phyloP scores from a whole-genome alignment of 2,329 filamentous ascomycete genomes.

The Claviceps quebecensis region DNA sequence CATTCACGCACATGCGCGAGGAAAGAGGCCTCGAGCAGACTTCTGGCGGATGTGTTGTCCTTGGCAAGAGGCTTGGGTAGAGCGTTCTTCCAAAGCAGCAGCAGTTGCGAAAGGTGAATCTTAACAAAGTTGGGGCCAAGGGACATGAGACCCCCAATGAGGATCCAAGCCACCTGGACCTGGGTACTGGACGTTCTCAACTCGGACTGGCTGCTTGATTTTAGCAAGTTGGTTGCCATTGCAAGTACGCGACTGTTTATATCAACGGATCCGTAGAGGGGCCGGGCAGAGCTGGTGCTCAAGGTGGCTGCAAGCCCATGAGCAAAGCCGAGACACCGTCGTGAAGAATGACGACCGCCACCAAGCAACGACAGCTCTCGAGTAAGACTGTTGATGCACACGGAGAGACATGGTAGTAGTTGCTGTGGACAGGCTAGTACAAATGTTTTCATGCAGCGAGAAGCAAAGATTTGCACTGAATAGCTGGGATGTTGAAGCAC shows the following conservation, averaged over 20 bases:
- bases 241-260: slow-evolving; percentile 84
- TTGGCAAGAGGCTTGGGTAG: slow-evolving; percentile 87
- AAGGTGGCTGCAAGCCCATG: slow-evolving; percentile 83
- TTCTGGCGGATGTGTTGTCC: slow-evolving; percentile 74
- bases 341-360: slow-evolving; percentile 61
- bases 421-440: slow-evolving; percentile 87
- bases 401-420: slow-evolving; percentile 76
- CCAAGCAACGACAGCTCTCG: slow-evolving; percentile 70
- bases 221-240: slow-evolving; percentile 82
- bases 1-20: slow-evolving; percentile 91
- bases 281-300: slow-evolving; percentile 76
- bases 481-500: slow-evolving; percentile 92
- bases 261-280: slow-evolving; percentile 87
- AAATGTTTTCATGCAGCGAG: slow-evolving; percentile 73
- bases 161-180: slow-evolving; percentile 93
- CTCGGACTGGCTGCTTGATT: slow-evolving; percentile 83
- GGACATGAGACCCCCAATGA: slow-evolving; percentile 93
- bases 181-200: slow-evolving; percentile 84
- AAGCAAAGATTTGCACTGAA: slow-evolving; percentile 82
- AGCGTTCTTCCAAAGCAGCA: slow-evolving; percentile 94
- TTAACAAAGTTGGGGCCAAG: slow-evolving; percentile 97
- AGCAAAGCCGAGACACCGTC: slow-evolving; percentile 78
- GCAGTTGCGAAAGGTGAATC: slow-evolving; percentile 86
- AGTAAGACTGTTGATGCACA: slow-evolving; percentile 91
- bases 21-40: slow-evolving; percentile 79